Conservation (phyloP, 805 yeast species). For the Teunomyces aglyptinius region DNA sequence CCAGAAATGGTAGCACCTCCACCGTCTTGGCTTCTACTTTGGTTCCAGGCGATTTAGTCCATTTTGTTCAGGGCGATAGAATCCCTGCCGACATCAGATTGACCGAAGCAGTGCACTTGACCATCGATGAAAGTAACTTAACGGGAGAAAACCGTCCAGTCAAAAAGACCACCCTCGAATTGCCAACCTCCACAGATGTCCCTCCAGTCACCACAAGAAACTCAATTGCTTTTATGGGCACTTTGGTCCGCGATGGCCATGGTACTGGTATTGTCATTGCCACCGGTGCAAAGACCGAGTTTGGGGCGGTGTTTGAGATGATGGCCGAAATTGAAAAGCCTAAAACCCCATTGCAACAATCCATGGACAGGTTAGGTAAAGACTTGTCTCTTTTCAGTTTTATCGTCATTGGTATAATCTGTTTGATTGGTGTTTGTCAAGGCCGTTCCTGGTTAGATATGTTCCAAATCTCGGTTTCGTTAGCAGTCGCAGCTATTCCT, state of each 20-base stretch:
- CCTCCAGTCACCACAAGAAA: slow-evolving; percentile 66
- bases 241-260: slow-evolving; percentile 92
- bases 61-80: slow-evolving; percentile 88
- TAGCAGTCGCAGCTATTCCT: slow-evolving; percentile 99
- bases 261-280: slow-evolving; percentile 93
- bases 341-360: slow-evolving; percentile 91
- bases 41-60: slow-evolving; percentile 95
- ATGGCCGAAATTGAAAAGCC: slow-evolving; percentile 95
- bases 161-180: slow-evolving; percentile 53
- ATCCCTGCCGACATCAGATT: slow-evolving; percentile 94
- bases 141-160: slow-evolving; percentile 96
- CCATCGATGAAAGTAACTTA: slow-evolving; percentile 89
- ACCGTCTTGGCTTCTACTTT: slow-evolving; percentile 81
- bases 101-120: slow-evolving; percentile 70
- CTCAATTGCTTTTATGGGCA: slow-evolving; percentile 94
- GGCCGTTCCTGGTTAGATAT: slow-evolving; percentile 96
- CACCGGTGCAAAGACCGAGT: slow-evolving; percentile 85
- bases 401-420: slow-evolving; percentile 85
- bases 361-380: slow-evolving; percentile 94
- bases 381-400: slow-evolving; percentile 85
- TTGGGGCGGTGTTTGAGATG: slow-evolving; percentile 94
- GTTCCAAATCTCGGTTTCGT: slow-evolving; percentile 95
- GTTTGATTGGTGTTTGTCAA: slow-evolving; percentile 83
- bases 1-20: slow-evolving; percentile 75
- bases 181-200: slow-evolving; percentile 28